phyloP scores from a whole-genome alignment of 306 rosid species.

The Sechiopsis laciniata region DNA sequence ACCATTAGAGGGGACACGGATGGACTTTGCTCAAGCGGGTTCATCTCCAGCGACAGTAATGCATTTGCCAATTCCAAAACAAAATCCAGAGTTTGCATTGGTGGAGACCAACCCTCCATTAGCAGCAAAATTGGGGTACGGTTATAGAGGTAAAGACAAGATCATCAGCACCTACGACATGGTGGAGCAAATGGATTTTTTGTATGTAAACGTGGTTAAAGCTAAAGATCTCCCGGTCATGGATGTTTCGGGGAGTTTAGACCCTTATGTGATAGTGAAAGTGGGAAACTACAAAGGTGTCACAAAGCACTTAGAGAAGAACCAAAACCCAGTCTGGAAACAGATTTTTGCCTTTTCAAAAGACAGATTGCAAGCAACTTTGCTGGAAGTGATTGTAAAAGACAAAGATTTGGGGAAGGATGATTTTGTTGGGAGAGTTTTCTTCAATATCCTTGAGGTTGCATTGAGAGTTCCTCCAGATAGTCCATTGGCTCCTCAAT shows the following conservation, averaged over 20 bases:
- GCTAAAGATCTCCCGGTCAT: constrained; percentile 81
- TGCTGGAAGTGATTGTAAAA: constrained; percentile 68
- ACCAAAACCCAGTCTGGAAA: constrained; percentile 78
- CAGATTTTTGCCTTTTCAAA: constrained; percentile 83
- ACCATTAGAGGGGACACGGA: constrained; percentile 31
- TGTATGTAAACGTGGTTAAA: constrained; percentile 84
- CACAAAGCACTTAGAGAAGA: constrained; percentile 73
- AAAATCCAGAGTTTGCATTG: constrained; percentile 66
- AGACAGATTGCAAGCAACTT: constrained; percentile 64
- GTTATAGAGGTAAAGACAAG: constrained; percentile 47
- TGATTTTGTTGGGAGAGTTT: constrained; percentile 72
- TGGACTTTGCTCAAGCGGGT: constrained; percentile 59
- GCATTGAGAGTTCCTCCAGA: constrained; percentile 79
- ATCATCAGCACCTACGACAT: constrained; percentile 80
- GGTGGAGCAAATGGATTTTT: constrained; percentile 82
- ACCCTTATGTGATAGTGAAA: constrained; percentile 88
- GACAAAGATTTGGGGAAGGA: constrained; percentile 83
- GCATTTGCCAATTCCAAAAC: constrained; percentile 59
- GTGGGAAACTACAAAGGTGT: constrained; percentile 83
- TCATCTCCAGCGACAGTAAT: constrained; percentile 43
- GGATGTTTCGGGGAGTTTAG: constrained; percentile 90
- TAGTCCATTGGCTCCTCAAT: constrained; percentile 95
- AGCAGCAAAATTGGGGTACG: constrained; percentile 54
- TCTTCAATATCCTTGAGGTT: constrained; percentile 56
- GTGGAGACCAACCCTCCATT: constrained; percentile 80